Conservation (phyloP, 1,284 basidiomycete species). For the Sporisorium graminicola region DNA sequence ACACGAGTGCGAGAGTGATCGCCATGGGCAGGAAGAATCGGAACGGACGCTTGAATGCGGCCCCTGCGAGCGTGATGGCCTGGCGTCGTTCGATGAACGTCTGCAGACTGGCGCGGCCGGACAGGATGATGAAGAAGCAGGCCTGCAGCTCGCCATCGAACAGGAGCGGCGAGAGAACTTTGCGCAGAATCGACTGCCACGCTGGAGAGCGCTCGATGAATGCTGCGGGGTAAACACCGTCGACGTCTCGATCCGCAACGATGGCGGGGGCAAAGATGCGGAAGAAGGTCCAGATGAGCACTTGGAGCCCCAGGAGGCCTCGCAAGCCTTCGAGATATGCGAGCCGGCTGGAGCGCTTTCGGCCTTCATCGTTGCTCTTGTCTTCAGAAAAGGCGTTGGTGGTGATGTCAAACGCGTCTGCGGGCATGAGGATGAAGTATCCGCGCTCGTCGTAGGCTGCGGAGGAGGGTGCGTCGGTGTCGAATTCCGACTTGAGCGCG, state of each 20-base stretch:
- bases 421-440: constrained; percentile 31
- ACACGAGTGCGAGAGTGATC: constrained; percentile 46
- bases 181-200: constrained; percentile 55
- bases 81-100: constrained; percentile 56
- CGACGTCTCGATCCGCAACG: constrained; percentile 45
- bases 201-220: constrained; percentile 22
- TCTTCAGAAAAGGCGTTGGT: constrained; percentile 18
- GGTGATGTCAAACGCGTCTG: constrained; percentile 40
- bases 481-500: constrained; percentile 23
- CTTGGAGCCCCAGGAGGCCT: constrained; percentile 53
- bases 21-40: constrained; percentile 53
- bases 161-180: constrained; percentile 49
- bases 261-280: constrained; percentile 60
- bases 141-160: constrained; percentile 57
- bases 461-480: not conserved
- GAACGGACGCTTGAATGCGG: constrained; percentile 58
- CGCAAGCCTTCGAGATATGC: constrained; percentile 51
- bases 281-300: constrained; percentile 59
- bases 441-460: constrained; percentile 29
- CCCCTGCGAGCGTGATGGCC: constrained; percentile 43
- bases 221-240: constrained; percentile 47
- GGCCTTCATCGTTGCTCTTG: constrained; percentile 39
- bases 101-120: constrained; percentile 43
- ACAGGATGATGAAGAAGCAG: constrained; percentile 54
- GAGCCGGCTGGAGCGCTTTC: constrained; percentile 16